phyloP scores from a whole-genome alignment of 2,329 filamentous ascomycete genomes.

The Neopestalotiopsis sp. region DNA sequence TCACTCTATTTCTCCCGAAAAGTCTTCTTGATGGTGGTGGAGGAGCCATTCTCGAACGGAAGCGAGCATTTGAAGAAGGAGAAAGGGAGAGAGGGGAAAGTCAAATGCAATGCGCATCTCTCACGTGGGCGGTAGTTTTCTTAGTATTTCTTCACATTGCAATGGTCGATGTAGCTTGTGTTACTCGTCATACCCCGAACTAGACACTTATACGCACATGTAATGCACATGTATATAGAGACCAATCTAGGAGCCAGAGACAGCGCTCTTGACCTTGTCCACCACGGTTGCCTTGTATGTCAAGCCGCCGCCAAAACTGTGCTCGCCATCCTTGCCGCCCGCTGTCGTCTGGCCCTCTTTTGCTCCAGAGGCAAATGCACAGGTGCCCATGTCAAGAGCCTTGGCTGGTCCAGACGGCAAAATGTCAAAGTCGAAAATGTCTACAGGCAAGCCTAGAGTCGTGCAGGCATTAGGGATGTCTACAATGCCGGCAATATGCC shows the following conservation, averaged over 20 bases:
- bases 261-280: slow-evolving; percentile 27
- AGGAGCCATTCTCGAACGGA: background rate
- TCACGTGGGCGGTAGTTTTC: no score
- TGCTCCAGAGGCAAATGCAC: slow-evolving; percentile 65
- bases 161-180: no score
- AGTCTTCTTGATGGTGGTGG: background rate
- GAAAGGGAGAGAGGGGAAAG: background rate
- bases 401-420: slow-evolving; percentile 64
- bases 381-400: slow-evolving; percentile 69
- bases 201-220: background rate
- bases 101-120: background rate
- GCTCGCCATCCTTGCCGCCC: slow-evolving; percentile 52
- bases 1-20: background rate
- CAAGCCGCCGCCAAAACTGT: slow-evolving; percentile 57
- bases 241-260: slow-evolving; percentile 23
- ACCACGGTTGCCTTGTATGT: slow-evolving; percentile 46
- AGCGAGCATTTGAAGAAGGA: no score
- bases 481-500: slow-evolving; percentile 87
- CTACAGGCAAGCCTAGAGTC: slow-evolving; percentile 85
- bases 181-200: background rate
- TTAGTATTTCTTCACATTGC: slow-evolving; percentile 10
- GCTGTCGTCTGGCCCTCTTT: slow-evolving; percentile 48
- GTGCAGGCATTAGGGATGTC: slow-evolving; percentile 93
- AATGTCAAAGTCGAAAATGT: slow-evolving; percentile 96
- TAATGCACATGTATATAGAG: background rate